These are phyloP conservation scores for Neopestalotiopsis rosae DNA, from an alignment of 2,329 filamentous ascomycete species.

Conservation along the genomic window DNA sequence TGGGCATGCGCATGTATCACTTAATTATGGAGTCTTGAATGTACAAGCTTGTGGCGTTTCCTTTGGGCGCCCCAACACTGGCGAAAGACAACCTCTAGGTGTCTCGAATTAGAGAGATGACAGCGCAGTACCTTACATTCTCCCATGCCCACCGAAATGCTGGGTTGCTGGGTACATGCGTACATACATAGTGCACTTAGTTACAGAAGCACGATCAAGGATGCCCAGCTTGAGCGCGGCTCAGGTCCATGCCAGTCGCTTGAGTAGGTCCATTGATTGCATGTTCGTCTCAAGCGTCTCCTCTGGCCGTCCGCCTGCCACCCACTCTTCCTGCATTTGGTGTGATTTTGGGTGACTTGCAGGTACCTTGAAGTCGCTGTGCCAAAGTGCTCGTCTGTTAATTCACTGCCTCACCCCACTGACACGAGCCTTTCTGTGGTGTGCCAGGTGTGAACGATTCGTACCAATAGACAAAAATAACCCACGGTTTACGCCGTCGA, in stretches of 20 bases:
- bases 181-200: too few relatives aligned
- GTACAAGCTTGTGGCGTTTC: not conserved
- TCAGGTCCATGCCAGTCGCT: not conserved
- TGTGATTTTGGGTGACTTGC: too few relatives aligned
- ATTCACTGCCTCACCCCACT: constrained; percentile 14
- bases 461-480: constrained; percentile 1
- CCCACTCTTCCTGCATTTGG: not conserved
- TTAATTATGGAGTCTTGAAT: not conserved
- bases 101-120: not conserved
- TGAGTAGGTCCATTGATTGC: too few relatives aligned
- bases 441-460: not conserved
- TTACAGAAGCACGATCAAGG: not conserved
- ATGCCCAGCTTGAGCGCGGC: not conserved
- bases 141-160: not conserved
- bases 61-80: not conserved
- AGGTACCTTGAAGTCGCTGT: not conserved
- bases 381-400: not conserved
- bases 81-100: not conserved
- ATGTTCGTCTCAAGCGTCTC: not conserved
- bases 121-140: not conserved
- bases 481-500: constrained; percentile 11
- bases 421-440: constrained; percentile 1
- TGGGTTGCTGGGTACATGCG: too few relatives aligned
- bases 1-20: not conserved
- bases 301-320: not conserved